These are phyloP conservation scores for Ceratocystis lukuohia DNA, from an alignment of 2,329 filamentous ascomycete species.

Conservation along the genomic window DNA sequence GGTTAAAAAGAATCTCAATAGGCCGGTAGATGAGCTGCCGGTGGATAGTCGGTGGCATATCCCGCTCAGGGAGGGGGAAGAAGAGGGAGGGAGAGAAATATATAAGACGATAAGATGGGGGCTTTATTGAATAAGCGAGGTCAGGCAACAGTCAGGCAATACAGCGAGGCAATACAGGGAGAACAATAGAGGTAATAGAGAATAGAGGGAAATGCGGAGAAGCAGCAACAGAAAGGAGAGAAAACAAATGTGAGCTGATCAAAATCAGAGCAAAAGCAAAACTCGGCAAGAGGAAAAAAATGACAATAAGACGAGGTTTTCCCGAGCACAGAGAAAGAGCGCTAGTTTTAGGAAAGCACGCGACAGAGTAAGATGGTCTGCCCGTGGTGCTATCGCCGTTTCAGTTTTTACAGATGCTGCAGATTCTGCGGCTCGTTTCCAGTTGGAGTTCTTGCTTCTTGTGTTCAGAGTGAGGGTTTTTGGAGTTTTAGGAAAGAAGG, in stretches of 20 bases:
- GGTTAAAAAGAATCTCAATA: slow-evolving; percentile 24
- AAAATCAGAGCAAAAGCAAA: slow-evolving; percentile 14
- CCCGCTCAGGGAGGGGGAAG: slow-evolving; percentile 12
- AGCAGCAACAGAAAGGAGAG: neutral
- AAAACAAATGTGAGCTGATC: slow-evolving; percentile 1
- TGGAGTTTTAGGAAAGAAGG: neutral
- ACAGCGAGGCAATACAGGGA: neutral
- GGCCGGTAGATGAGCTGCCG: slow-evolving; percentile 24
- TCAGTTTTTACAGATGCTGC: neutral
- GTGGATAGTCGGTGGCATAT: slow-evolving; percentile 17
- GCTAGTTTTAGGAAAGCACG: neutral
- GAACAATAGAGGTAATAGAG: slow-evolving; percentile 3
- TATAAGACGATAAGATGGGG: neutral
- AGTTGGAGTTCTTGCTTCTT: too few relatives aligned
- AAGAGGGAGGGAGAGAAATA: neutral
- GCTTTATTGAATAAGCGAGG: neutral
- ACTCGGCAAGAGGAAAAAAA: neutral
- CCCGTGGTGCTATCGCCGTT: neutral
- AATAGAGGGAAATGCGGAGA: slow-evolving; percentile 6
- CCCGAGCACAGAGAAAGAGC: slow-evolving; percentile 8
- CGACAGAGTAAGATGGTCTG: neutral
- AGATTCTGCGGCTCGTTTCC: neutral
- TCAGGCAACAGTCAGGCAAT: neutral
- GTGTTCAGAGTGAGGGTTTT: neutral
- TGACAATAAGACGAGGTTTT: slow-evolving; percentile 6